Conservation (phyloP, 441 rosid genomes). For the Arabidopsis hybrid region DNA sequence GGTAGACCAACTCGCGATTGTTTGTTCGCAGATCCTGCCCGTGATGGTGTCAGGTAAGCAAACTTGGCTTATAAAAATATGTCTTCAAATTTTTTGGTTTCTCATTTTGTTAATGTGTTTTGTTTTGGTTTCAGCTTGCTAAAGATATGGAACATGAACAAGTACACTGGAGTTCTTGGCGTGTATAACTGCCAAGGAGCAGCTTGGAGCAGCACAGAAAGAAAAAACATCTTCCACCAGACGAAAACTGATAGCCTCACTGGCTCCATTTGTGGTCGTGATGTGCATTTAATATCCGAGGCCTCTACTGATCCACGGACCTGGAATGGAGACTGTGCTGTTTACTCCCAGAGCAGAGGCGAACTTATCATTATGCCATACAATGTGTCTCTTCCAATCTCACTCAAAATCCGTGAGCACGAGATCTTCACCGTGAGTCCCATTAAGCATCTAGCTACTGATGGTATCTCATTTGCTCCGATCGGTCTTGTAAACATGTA, state of each 20-base stretch:
- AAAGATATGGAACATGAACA: conserved; percentile 99
- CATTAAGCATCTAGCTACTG: conserved; percentile 53
- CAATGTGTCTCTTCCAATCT: conserved; percentile 72
- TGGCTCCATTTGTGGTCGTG: conserved; percentile 64
- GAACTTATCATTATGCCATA: conserved; percentile 65
- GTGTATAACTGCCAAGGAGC: conserved; percentile 98
- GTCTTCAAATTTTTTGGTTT: not conserved
- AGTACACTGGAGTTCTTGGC: conserved; percentile 84
- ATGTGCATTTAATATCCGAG: conserved; percentile 77
- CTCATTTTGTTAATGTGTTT: not conserved
- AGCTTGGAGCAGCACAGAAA: conserved; percentile 75
- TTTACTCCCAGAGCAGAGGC: conserved; percentile 57
- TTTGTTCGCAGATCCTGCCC: conserved; percentile 81
- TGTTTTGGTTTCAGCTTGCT: conserved; percentile 64
- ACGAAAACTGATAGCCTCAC: conserved; percentile 58
- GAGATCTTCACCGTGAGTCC: conserved; percentile 71
- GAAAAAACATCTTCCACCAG: conserved; percentile 78
- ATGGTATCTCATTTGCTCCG: conserved; percentile 72
- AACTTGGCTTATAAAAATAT: not conserved
- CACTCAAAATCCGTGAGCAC: conserved; percentile 74
- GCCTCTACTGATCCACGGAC: conserved; percentile 56
- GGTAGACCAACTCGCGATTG: conserved; percentile 92
- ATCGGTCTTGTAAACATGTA: conserved; percentile 82
- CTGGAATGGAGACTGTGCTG: conserved; percentile 72
- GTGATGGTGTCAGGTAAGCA: conserved; percentile 78